phyloP scores from a whole-genome alignment of 139 green algal genomes.

The Chlorella sp. region DNA sequence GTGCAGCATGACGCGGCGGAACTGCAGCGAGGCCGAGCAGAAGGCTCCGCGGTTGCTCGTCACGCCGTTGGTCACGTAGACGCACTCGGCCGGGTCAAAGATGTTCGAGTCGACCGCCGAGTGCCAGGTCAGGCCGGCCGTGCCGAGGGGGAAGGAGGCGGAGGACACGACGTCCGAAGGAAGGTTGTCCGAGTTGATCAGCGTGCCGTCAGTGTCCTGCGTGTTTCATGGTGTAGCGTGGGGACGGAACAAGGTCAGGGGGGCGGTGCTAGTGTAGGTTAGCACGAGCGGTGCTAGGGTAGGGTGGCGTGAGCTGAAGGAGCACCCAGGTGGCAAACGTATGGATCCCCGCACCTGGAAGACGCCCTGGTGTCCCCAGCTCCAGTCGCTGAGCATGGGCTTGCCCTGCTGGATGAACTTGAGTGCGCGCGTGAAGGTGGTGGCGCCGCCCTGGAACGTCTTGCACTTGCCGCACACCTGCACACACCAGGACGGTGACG shows the following conservation, averaged over 20 bases:
- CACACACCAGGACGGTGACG: too few species aligned
- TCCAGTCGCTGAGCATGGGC: slow-evolving; percentile 17
- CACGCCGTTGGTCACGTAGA: slow-evolving; percentile 7
- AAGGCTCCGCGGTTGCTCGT: slow-evolving; percentile 18
- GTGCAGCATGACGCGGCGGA: slow-evolving; percentile 40
- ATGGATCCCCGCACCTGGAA: not conserved
- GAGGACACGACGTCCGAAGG: not conserved
- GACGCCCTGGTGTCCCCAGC: slow-evolving; percentile 31
- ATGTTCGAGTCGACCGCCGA: slow-evolving; percentile 19
- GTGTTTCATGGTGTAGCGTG: too few species aligned
- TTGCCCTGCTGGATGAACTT: slow-evolving; percentile 10
- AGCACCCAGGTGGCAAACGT: too few species aligned
- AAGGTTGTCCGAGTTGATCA: slow-evolving; percentile 28
- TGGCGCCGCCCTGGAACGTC: slow-evolving; percentile 37
- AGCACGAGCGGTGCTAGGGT: too few species aligned
- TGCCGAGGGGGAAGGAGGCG: slow-evolving; percentile 1
- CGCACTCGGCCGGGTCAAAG: slow-evolving; percentile 14
- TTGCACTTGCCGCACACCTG: slow-evolving; percentile 30
- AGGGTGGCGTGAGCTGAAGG: too few species aligned
- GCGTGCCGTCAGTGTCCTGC: slow-evolving; percentile 46
- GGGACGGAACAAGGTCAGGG: too few species aligned
- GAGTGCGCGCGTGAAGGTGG: slow-evolving; percentile 23
- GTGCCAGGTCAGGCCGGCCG: slow-evolving; percentile 20
- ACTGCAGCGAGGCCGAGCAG: slow-evolving; percentile 7
- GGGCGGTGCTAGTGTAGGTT: too few species aligned